These are phyloP conservation scores for Pyrenophora graminea DNA, from an alignment of 2,329 filamentous ascomycete genomes.

Conservation along the genomic window DNA sequence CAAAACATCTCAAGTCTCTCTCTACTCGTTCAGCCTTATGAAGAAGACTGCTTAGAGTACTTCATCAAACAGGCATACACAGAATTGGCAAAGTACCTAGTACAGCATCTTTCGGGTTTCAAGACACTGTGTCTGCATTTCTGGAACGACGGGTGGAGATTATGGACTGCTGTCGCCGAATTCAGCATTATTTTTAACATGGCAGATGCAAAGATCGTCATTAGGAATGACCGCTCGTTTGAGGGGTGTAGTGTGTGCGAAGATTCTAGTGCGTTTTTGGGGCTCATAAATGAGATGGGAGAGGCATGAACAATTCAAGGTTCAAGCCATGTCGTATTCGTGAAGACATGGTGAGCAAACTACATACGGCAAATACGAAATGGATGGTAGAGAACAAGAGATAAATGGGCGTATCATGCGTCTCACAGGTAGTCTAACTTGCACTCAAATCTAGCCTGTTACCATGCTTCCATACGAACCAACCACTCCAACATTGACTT, in stretches of 20 bases:
- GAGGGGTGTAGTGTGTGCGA: conserved; percentile 6
- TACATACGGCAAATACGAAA: too few species aligned
- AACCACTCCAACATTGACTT: too few species aligned
- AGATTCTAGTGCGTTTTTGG: conserved; percentile 9
- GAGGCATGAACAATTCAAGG: too few species aligned
- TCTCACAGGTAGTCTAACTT: too few species aligned
- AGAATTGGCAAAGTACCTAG: conserved; percentile 24
- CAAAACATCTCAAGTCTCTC: conserved; percentile 26
- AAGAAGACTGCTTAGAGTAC: conserved; percentile 32
- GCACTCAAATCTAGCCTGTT: too few species aligned
- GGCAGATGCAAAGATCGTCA: conserved; percentile 12
- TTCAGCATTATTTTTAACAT: conserved; percentile 17
- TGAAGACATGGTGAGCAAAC: too few species aligned
- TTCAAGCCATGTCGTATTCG: too few species aligned
- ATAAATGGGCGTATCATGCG: too few species aligned
- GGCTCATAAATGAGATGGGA: not conserved
- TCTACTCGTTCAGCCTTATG: conserved; percentile 33
- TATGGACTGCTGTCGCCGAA: conserved; percentile 8
- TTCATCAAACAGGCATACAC: conserved; percentile 21
- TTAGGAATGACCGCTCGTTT: conserved; percentile 8
- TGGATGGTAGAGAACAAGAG: too few species aligned
- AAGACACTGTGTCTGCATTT: conserved; percentile 23
- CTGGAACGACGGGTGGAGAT: conserved; percentile 16
- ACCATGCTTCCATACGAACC: too few species aligned
- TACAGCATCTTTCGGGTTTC: conserved; percentile 18